These are phyloP conservation scores for Colletotrichum australisinense DNA, from an alignment of 2,329 filamentous ascomycete genomes.

Conservation along the genomic window DNA sequence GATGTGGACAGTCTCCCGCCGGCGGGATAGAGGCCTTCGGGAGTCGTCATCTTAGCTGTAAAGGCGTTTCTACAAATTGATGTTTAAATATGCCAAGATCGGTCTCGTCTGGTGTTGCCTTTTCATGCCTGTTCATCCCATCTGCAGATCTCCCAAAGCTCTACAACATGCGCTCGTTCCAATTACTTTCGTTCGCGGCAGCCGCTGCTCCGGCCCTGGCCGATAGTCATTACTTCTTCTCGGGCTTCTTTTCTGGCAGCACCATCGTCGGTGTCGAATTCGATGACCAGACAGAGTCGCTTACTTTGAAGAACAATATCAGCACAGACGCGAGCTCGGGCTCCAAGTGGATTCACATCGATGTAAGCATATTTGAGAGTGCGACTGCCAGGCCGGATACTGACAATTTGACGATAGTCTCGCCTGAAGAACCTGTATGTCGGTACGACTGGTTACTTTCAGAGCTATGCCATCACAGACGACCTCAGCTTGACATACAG, in stretches of 20 bases:
- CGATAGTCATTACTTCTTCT: slow-evolving; percentile 26
- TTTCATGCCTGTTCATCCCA: neutral
- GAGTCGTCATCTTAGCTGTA: neutral
- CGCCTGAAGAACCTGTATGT: slow-evolving; percentile 26
- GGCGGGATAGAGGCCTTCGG: neutral
- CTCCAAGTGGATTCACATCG: slow-evolving; percentile 39
- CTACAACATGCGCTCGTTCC: slow-evolving; percentile 16
- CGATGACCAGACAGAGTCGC: slow-evolving; percentile 38
- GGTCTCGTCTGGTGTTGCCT: neutral
- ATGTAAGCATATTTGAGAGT: slow-evolving; percentile 5
- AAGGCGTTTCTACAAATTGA: neutral
- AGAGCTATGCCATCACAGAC: slow-evolving; percentile 25
- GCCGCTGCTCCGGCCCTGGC: slow-evolving; percentile 1
- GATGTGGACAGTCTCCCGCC: slow-evolving; percentile 16
- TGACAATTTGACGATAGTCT: neutral
- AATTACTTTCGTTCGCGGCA: slow-evolving; percentile 1
- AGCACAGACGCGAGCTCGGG: slow-evolving; percentile 35
- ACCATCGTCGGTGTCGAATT: slow-evolving; percentile 37
- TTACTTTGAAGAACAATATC: slow-evolving; percentile 39
- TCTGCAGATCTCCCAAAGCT: too few species aligned
- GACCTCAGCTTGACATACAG: slow-evolving; percentile 19
- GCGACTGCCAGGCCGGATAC: neutral
- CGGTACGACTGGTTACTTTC: slow-evolving; percentile 23
- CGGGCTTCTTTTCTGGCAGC: slow-evolving; percentile 22
- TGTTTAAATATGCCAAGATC: neutral